A percentile compares a stretch with the other conserved stretches of the same genome.
Evolutionary conservation across 148 eudicot species (phyloP).

Genomic region (Amaranthus palmeri): DNA sequence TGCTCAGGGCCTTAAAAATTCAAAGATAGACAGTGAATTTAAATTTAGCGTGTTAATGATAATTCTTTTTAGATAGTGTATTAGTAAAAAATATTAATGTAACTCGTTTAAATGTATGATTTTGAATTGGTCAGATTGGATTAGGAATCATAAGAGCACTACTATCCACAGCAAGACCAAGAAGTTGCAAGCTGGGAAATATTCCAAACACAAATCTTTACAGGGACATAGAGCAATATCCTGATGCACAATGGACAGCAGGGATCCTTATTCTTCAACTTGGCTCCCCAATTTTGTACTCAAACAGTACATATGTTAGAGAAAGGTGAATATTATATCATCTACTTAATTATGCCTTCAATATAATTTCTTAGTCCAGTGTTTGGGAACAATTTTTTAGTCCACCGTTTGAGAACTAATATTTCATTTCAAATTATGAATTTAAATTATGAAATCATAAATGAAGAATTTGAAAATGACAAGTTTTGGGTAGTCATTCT

Average conservation of each 20-base stretch:
- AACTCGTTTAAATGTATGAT: background rate
- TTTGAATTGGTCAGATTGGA: slow-evolving; percentile 35
- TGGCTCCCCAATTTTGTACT: slow-evolving; percentile 83
- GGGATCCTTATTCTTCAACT: slow-evolving; percentile 63
- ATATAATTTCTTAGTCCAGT: background rate
- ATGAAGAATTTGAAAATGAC: too few relatives aligned
- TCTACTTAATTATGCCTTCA: background rate
- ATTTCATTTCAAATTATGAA: background rate
- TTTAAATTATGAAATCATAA: too few relatives aligned
- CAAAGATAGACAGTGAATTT: too few relatives aligned
- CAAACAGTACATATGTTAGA: slow-evolving; percentile 59
- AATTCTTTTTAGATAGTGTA: too few relatives aligned
- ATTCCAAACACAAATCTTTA: slow-evolving; percentile 47
- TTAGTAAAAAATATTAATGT: background rate
- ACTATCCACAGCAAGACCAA: slow-evolving; percentile 76
- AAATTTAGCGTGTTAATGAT: too few relatives aligned
- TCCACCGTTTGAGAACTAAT: background rate
- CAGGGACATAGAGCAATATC: slow-evolving; percentile 75
- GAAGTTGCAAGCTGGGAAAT: slow-evolving; percentile 62
- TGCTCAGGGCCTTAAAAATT: too few relatives aligned
- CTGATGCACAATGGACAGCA: slow-evolving; percentile 33
- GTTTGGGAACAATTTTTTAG: background rate
- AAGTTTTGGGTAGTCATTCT: too few relatives aligned
- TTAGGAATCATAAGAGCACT: slow-evolving; percentile 61
- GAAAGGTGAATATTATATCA: slow-evolving; percentile 47